Percentiles rank a stretch among this genome's conserved stretches.
These are phyloP conservation scores for Gentiana dahurica DNA, from an alignment of 257 asterid species.

Conservation along the genomic window DNA sequence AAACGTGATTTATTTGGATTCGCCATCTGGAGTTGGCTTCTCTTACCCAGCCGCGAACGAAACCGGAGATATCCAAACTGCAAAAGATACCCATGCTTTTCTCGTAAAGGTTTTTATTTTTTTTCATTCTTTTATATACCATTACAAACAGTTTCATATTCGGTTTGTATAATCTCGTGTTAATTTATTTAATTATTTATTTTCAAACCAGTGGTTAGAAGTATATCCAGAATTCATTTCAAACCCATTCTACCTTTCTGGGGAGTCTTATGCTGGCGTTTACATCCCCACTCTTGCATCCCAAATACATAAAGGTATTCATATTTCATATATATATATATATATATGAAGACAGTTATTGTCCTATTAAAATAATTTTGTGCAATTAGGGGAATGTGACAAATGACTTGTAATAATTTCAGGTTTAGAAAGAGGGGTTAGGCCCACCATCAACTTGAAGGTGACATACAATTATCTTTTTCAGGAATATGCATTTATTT, in stretches of 20 bases:
- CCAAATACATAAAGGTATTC: constrained; percentile 30
- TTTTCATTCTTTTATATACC: background rate
- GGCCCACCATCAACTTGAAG: constrained; percentile 42
- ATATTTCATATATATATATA: constrained; percentile 3
- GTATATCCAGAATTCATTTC: constrained; percentile 34
- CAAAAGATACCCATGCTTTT: constrained; percentile 38
- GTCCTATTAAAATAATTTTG: too few species aligned
- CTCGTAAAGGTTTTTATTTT: constrained; percentile 38
- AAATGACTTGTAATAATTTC: constrained; percentile 1
- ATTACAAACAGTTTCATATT: background rate
- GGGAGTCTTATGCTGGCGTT: constrained; percentile 61
- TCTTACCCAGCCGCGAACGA: constrained; percentile 23
- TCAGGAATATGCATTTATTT: too few species aligned
- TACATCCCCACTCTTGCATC: constrained; percentile 52
- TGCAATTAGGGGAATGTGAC: background rate
- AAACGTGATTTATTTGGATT: constrained; percentile 44
- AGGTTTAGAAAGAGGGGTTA: constrained; percentile 33
- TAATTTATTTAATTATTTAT: too few species aligned
- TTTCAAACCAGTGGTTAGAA: constrained; percentile 37
- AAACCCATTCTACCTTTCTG: constrained; percentile 40
- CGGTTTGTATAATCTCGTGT: too few species aligned
- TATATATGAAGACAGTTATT: background rate
- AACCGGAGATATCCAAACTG: constrained; percentile 41
- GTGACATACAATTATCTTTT: constrained; percentile 10
- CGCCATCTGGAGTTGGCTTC: constrained; percentile 57